Evolutionary conservation across 768 basidiomycete species (phyloP), one percentile per base, ranked within the genome.

Genomic region (Podaxis carcinomalis): DNA sequence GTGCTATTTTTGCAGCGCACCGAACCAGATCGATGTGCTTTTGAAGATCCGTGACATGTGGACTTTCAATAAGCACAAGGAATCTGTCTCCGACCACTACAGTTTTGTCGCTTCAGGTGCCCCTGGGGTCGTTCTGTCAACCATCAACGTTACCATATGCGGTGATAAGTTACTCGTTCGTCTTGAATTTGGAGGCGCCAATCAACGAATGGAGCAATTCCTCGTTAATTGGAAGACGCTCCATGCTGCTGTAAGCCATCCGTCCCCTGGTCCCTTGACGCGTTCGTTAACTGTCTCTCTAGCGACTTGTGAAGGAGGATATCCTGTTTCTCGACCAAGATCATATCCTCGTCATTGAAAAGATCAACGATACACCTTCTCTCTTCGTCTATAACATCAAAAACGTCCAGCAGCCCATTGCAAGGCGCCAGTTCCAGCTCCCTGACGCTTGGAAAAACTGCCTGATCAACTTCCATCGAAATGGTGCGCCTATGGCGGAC

Each of bases 31-130:
- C 51, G 73, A 73, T 23, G 67, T 83, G 10, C 76, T 78, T 47
- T 67, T 87, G 64, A 82, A 83, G 63, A 76, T 87, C 60, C 80
- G 83, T 61, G 75, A 85, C 67, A 69, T 86, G 54, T 81, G 80
- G 74, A 75, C 74, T n/a, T 83, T 83, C 61, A 80, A 77, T 58
- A 82, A 83, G 65, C 85, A 87, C 66, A 61, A 61, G 23, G 52
- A 55, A n/a, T 61, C 59, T 27, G 44, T 27, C 16, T 61, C 59
- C 49, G 59, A 61, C 25, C 59, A 61, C 49, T 61, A 61, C 35
- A 61, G 52, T 36, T 61, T 61, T 36, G 52, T 40, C 27, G 59
- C 59, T 49, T 61, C 59, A 27, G 5, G 46, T 2, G 16, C 16
- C 32, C 74, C 79, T 32, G 73, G 70, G 53, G 79, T 83, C 28